phyloP scores from a whole-genome alignment of 345 rosid species.

The Sonneratia caseolaris region DNA sequence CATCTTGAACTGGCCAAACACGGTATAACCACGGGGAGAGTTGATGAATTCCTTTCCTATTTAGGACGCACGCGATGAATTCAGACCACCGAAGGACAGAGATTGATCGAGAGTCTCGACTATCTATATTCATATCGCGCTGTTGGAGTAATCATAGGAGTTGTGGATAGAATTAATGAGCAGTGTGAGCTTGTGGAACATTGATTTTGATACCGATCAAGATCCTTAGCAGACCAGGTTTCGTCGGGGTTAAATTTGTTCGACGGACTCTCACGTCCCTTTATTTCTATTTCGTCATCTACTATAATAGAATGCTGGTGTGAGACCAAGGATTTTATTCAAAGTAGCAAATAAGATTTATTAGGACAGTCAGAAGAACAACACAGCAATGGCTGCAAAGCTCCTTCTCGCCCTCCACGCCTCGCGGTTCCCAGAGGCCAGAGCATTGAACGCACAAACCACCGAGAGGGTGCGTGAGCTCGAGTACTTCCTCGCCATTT shows the following conservation, averaged over 20 bases:
- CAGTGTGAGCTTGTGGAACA: background rate
- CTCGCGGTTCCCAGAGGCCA: constrained; percentile 10
- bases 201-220: too few species aligned
- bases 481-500: constrained; percentile 19
- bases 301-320: too few species aligned
- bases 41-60: background rate
- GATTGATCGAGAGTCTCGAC: background rate
- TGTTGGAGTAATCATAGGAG: background rate
- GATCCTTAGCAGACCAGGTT: background rate
- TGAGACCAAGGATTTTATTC: too few species aligned
- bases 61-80: background rate
- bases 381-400: constrained; percentile 48
- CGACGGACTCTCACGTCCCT: background rate
- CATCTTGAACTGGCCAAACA: background rate
- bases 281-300: too few species aligned
- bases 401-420: constrained; percentile 44
- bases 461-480: constrained; percentile 16
- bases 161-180: background rate
- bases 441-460: constrained; percentile 31
- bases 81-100: background rate
- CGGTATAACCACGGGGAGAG: background rate
- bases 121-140: background rate
- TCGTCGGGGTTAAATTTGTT: background rate
- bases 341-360: too few species aligned
- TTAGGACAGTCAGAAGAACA: constrained; percentile 14